Base-by-base conservation (phyloP, 208 protist species). In the Trypanosomatidae sp. region DNA sequence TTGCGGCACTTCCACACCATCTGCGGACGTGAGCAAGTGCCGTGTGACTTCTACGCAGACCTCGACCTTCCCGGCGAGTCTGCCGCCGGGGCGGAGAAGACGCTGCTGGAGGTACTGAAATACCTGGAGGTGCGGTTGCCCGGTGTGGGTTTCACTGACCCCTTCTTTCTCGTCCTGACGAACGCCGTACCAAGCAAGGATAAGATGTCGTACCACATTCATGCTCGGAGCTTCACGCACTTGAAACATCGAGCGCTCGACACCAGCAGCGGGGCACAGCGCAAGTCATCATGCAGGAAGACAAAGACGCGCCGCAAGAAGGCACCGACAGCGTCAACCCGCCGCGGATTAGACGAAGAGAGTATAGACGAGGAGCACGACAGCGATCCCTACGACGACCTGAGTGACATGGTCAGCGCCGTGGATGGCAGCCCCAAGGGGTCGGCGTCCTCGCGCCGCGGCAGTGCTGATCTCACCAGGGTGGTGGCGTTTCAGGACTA, bases 31-130 rank as follows among this genome's bases (percentile, higher is more conserved):
- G 80, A 91, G 55, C 74, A 86, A 67, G 87, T 95, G 41, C 91
- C 91, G 44, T 95, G 91, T 67, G 91, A 95, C 78, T 95, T 95
- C 74, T 95, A 84, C 66, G 91, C 86, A 0, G 91, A 95, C 73
- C 73, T 95, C 50, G 91, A 95, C 49, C 71, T 95, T 9, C 86
- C 81, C 12, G 84, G 84, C 62, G 83, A 76, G 62, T 62, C 81
- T 10, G 28, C 68, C 0, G 73, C 70, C 6, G 74, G 62, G 46
- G 81, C 77, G 46, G 87, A 93, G 77, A 80, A 84, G 77, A 77
- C 79, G 28, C 75, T 95, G 69, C 62, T 91, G 36, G 88, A 93
- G 77, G 76, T 93, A 55, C 74, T 95, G 56, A 88, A 91, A 81
- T 93, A 95, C 66, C 67, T 95, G 36, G 84, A 93, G 46, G 86